phyloP scores from a whole-genome alignment of 2,329 filamentous ascomycete genomes.

The Phaeosphaeriaceae sp. region DNA sequence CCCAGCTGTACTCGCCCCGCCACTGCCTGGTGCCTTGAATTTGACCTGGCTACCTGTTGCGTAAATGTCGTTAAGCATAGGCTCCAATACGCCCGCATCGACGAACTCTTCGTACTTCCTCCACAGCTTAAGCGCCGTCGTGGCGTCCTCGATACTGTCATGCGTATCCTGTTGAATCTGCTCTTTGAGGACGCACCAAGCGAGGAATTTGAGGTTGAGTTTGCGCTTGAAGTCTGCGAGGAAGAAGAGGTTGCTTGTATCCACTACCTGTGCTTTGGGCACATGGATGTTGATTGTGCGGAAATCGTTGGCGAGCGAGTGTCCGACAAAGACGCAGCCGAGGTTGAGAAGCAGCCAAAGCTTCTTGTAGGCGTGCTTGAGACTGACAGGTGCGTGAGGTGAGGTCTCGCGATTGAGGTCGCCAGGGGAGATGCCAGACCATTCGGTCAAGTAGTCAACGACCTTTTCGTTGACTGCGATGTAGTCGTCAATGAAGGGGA shows the following conservation, averaged over 20 bases:
- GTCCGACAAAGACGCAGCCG: conserved; percentile 91
- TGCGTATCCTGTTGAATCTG: conserved; percentile 93
- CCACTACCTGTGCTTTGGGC: conserved; percentile 86
- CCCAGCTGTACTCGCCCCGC: conserved; percentile 12
- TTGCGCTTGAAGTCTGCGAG: conserved; percentile 82
- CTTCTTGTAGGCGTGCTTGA: conserved; percentile 97
- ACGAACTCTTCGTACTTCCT: conserved; percentile 89
- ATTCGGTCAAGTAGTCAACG: conserved; percentile 93
- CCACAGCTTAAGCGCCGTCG: conserved; percentile 87
- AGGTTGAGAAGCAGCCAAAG: conserved; percentile 96
- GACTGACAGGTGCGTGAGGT: conserved; percentile 80
- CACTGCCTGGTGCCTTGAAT: conserved; percentile 45
- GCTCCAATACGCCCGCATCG: conserved; percentile 82
- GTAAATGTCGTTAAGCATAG: conserved; percentile 89
- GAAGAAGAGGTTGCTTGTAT: conserved; percentile 92
- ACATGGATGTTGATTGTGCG: conserved; percentile 98
- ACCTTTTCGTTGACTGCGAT: conserved; percentile 90
- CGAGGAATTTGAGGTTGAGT: conserved; percentile 87
- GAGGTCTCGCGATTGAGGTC: conserved; percentile 84
- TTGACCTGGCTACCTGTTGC: conserved; percentile 65
- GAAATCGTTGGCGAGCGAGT: conserved; percentile 94
- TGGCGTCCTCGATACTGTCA: conserved; percentile 94
- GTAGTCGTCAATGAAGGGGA: conserved; percentile 97
- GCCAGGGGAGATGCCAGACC: conserved; percentile 86
- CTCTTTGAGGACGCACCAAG: conserved; percentile 86